Percentiles rank a stretch among this genome's conserved stretches.
These are phyloP conservation scores for Hanseniaspora pseudoguilliermondii DNA, from an alignment of 805 yeast species.

Conservation along the genomic window DNA sequence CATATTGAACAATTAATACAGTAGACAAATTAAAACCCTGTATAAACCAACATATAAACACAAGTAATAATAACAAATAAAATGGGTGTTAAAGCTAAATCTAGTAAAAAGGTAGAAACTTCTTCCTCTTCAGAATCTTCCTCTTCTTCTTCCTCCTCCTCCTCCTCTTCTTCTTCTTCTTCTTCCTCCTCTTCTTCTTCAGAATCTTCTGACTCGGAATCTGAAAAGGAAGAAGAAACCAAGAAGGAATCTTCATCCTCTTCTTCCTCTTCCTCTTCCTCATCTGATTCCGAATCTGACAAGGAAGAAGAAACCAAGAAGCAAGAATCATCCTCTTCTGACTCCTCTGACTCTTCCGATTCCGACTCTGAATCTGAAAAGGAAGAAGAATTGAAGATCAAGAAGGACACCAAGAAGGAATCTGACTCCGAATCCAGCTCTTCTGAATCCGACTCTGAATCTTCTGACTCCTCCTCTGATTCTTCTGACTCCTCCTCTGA, in stretches of 20 bases:
- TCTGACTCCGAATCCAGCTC: conserved; percentile 21
- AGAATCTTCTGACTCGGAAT: conserved; percentile 15
- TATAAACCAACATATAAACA: not conserved
- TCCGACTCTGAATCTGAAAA: conserved; percentile 15
- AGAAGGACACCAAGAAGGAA: conserved; percentile 20
- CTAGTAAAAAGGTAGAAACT: conserved; percentile 21
- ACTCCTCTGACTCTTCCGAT: conserved; percentile 19
- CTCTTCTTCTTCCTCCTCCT: conserved; percentile 18
- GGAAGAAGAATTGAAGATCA: conserved; percentile 10
- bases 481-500: conserved; percentile 20
- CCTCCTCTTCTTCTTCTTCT: conserved; percentile 16
- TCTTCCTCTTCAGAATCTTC: conserved; percentile 16
- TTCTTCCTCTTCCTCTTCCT: conserved; percentile 33
- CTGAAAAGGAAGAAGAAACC: conserved; percentile 22
- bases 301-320: conserved; percentile 10
- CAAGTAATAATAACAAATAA: not conserved
- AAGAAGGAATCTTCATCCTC: conserved; percentile 31
- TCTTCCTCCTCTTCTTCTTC: conserved; percentile 14
- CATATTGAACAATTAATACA: not conserved
- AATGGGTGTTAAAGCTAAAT: conserved; percentile 18
- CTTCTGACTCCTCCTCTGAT: conserved; percentile 20
- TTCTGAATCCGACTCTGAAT: conserved; percentile 22
- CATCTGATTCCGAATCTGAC: conserved; percentile 16
- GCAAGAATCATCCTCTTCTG: conserved; percentile 22
- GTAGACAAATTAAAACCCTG: not conserved